phyloP scores from a whole-genome alignment of 2,329 filamentous ascomycete genomes.

The Sarocladium strictum region DNA sequence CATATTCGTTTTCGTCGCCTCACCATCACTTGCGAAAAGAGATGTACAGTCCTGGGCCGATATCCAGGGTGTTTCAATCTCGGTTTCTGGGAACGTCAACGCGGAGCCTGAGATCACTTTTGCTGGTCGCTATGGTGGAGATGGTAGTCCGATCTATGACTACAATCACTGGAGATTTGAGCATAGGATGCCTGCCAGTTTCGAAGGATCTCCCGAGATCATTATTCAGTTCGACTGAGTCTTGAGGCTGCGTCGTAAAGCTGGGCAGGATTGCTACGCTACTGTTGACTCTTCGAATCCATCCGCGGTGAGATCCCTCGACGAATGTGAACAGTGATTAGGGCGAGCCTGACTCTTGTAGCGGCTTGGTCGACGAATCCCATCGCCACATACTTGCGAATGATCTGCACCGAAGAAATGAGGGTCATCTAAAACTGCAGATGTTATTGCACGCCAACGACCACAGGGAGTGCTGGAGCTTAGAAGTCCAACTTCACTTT shows the following conservation, averaged over 20 bases:
- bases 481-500: conserved; percentile 12
- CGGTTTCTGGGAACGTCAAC: conserved; percentile 38
- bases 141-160: conserved; percentile 25
- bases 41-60: conserved; percentile 41
- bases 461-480: conserved; percentile 11
- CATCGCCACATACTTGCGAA: too few relatives aligned
- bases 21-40: conserved; percentile 34
- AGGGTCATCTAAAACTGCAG: too few relatives aligned
- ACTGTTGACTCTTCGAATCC: too few relatives aligned
- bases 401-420: too few relatives aligned
- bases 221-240: conserved; percentile 5
- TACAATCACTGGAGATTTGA: conserved; percentile 43
- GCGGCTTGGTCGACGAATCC: too few relatives aligned
- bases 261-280: too few relatives aligned
- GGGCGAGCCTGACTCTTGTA: too few relatives aligned
- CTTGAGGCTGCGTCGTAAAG: not conserved
- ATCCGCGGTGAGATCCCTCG: too few relatives aligned
- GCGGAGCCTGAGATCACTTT: conserved; percentile 34
- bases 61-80: conserved; percentile 40
- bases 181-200: conserved; percentile 29
- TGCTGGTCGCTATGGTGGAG: conserved; percentile 34
- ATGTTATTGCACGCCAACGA: conserved; percentile 12
- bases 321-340: too few relatives aligned
- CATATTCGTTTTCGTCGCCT: conserved; percentile 44
- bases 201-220: conserved; percentile 3